phyloP scores from a whole-genome alignment of 306 rosid genomes.

The Ammopiptanthus mongolicus region DNA sequence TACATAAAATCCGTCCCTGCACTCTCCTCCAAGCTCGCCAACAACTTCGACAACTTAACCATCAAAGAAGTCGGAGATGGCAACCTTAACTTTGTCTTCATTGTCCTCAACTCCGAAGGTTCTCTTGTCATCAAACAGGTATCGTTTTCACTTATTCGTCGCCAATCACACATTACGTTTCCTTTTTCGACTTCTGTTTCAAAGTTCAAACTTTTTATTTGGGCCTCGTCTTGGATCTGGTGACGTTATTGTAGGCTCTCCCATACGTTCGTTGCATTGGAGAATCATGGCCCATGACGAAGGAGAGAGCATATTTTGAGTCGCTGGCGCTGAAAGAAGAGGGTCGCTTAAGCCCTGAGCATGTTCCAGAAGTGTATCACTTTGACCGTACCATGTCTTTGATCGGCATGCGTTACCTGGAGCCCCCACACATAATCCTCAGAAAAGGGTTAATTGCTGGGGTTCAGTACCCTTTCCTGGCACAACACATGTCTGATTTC shows the following conservation, averaged over 20 bases:
- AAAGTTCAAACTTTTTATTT: neutral
- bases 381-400: slow-evolving; percentile 81
- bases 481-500: slow-evolving; percentile 66
- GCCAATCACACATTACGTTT: neutral
- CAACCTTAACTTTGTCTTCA: slow-evolving; percentile 78
- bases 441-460: slow-evolving; percentile 91
- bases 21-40: slow-evolving; percentile 55
- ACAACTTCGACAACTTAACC: slow-evolving; percentile 42
- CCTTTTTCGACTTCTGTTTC: neutral
- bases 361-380: slow-evolving; percentile 81
- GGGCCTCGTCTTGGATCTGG: neutral
- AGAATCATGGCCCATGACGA: slow-evolving; percentile 95
- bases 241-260: slow-evolving; percentile 50
- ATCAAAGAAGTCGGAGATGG: slow-evolving; percentile 91
- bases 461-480: slow-evolving; percentile 65
- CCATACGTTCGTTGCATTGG: slow-evolving; percentile 86
- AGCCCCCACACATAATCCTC: slow-evolving; percentile 86
- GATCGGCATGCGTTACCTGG: slow-evolving; percentile 85
- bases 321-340: slow-evolving; percentile 44
- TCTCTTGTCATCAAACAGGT: slow-evolving; percentile 93
- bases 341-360: slow-evolving; percentile 47
- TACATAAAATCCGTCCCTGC: slow-evolving; percentile 68
- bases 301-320: slow-evolving; percentile 91
- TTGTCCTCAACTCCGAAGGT: slow-evolving; percentile 51
- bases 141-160: neutral